Evolutionary conservation across 495 filamentous ascomycete species (phyloP).

Genomic region (Xylaria sp.): DNA sequence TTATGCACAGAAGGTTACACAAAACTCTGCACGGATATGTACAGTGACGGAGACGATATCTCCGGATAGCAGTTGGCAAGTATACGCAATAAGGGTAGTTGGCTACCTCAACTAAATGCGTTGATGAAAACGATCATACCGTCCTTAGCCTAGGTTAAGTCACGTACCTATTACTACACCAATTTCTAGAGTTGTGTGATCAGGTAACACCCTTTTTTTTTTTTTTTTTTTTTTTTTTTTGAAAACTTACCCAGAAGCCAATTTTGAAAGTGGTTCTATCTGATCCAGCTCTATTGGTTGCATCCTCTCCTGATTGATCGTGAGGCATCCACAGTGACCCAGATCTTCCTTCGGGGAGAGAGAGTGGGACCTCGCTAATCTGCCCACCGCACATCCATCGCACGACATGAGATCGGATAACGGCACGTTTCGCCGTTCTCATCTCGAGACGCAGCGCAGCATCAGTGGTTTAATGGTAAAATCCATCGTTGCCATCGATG

Average conservation of each 20-base stretch:
- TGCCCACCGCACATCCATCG: neutral
- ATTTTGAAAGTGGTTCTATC: neutral
- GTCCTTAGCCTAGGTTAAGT: neutral
- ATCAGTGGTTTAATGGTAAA: slow-evolving; percentile 62
- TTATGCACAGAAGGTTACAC: too few species aligned
- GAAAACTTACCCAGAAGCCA: neutral
- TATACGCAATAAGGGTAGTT: neutral
- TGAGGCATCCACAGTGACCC: neutral
- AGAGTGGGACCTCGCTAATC: slow-evolving; percentile 4
- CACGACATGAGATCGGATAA: neutral
- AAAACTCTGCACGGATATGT: neutral
- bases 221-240: neutral
- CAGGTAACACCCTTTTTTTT: too few species aligned
- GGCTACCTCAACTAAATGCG: neutral
- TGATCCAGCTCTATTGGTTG: neutral
- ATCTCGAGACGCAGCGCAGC: slow-evolving; percentile 14
- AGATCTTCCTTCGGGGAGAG: neutral
- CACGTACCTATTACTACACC: neutral
- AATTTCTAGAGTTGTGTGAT: neutral
- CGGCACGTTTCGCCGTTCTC: too few species aligned
- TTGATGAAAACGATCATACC: neutral
- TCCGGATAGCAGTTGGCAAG: neutral
- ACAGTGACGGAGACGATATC: neutral
- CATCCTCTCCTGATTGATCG: neutral
- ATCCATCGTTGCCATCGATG: slow-evolving; percentile 63